Evolutionary conservation across 2,329 filamentous ascomycete genomes (phyloP).

Genomic region (Paecilomyces niveus): DNA sequence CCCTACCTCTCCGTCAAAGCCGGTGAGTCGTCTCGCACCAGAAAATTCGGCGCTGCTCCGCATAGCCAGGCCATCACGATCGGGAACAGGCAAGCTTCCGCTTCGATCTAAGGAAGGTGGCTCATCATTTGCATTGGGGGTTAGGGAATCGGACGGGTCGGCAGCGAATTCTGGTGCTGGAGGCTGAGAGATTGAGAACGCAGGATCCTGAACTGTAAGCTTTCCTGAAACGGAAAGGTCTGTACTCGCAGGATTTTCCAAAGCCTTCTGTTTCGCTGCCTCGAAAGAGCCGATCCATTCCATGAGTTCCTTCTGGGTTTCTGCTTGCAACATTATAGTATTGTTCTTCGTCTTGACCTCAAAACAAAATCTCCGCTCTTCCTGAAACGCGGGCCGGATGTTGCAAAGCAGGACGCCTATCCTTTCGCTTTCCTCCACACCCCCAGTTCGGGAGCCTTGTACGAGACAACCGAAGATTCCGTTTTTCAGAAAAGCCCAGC

Average conservation of each 20-base stretch:
- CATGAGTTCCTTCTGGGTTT: conserved; percentile 85
- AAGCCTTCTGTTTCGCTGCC: conserved; percentile 82
- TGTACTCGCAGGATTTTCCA: conserved; percentile 62
- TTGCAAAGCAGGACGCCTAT: conserved; percentile 93
- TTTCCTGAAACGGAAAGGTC: conserved; percentile 39
- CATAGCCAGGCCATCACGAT: conserved; percentile 49
- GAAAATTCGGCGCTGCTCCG: conserved; percentile 69
- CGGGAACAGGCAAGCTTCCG: conserved; percentile 60
- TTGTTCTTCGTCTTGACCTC: conserved; percentile 97
- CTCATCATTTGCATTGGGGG: conserved; percentile 49
- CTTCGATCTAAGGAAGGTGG: conserved; percentile 50
- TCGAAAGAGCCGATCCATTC: conserved; percentile 95
- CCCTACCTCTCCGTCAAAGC: conserved; percentile 59
- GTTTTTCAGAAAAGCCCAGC: conserved; percentile 94
- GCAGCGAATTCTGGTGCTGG: conserved; percentile 86
- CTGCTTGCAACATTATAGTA: conserved; percentile 81
- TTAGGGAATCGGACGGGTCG: conserved; percentile 62
- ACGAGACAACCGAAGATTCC: conserved; percentile 94
- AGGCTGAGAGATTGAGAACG: conserved; percentile 87
- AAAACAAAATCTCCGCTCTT: conserved; percentile 94
- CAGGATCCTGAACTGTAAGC: conserved; percentile 52
- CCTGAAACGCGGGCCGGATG: conserved; percentile 80
- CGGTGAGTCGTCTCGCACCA: conserved; percentile 40
- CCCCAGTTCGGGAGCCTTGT: conserved; percentile 68
- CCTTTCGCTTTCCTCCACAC: conserved; percentile 91